Conservation (phyloP, 2,329 filamentous ascomycete genomes). For the Phialocephala sp. region DNA sequence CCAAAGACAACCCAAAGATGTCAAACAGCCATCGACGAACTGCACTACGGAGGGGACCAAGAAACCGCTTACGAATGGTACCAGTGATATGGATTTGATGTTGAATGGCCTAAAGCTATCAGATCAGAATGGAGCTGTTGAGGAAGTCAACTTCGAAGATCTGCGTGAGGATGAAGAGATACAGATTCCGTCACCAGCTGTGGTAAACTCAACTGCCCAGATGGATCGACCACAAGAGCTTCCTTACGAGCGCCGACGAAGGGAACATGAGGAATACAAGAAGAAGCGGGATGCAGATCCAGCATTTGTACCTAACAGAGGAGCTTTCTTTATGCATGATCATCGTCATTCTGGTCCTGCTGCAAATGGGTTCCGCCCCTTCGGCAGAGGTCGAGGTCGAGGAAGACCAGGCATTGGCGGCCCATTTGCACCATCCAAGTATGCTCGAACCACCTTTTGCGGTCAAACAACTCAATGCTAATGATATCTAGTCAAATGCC, state of each 20-base stretch:
- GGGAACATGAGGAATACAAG: slow-evolving; percentile 90
- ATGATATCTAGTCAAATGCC: slow-evolving; percentile 49
- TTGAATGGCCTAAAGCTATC: slow-evolving; percentile 52
- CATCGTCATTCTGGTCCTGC: slow-evolving; percentile 79
- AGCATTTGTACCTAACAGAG: slow-evolving; percentile 90
- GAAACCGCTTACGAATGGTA: slow-evolving; percentile 47
- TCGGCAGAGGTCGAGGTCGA: slow-evolving; percentile 67
- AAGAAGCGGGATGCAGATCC: slow-evolving; percentile 88
- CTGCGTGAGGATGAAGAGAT: slow-evolving; percentile 37
- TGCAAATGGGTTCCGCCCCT: slow-evolving; percentile 78
- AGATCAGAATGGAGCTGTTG: slow-evolving; percentile 32
- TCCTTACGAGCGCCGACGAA: slow-evolving; percentile 72
- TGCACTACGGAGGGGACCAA: slow-evolving; percentile 46
- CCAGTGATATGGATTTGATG: slow-evolving; percentile 62
- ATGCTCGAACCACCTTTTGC: slow-evolving; percentile 47
- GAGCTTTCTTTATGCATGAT: slow-evolving; percentile 97
- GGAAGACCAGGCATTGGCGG: slow-evolving; percentile 63
- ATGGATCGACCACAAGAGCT: slow-evolving; percentile 58
- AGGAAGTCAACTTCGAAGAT: slow-evolving; percentile 43
- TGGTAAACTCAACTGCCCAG: slow-evolving; percentile 46
- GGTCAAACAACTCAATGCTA: slow-evolving; percentile 32
- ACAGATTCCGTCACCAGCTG: slow-evolving; percentile 38
- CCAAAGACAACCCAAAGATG: slow-evolving; percentile 40
- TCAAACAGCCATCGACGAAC: slow-evolving; percentile 36
- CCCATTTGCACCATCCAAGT: slow-evolving; percentile 67